Conservation (phyloP, 192 early-diverging fungal genomes). For the Geranomyces michiganensis region DNA sequence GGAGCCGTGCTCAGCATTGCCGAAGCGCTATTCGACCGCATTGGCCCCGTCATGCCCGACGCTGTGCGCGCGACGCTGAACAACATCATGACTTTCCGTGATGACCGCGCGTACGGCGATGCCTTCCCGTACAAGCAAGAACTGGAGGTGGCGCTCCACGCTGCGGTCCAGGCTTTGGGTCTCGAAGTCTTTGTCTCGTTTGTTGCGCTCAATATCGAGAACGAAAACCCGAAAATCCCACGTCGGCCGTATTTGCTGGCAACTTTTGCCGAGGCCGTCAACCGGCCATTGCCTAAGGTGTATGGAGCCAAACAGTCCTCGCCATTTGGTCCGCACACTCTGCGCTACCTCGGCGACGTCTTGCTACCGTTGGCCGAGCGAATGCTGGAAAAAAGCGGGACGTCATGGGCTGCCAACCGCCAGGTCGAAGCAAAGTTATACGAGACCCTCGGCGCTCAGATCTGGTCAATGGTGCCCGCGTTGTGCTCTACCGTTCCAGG, state of each 20-base stretch:
- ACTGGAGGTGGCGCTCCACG: conserved; percentile 78
- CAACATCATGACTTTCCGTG: conserved; percentile 75
- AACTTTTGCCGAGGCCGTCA: conserved; percentile 75
- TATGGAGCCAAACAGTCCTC: not conserved
- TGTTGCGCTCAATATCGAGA: conserved; percentile 85
- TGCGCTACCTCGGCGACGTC: conserved; percentile 69
- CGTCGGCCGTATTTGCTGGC: conserved; percentile 92
- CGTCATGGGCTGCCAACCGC: conserved; percentile 56
- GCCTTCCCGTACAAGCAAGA: conserved; percentile 84
- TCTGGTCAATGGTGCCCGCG: conserved; percentile 84
- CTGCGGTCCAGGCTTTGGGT: conserved; percentile 79
- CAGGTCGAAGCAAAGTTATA: conserved; percentile 77
- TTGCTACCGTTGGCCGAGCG: conserved; percentile 82
- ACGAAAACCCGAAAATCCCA: conserved; percentile 48
- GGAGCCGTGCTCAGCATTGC: conserved; percentile 75
- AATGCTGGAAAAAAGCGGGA: conserved; percentile 65
- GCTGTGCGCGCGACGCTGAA: conserved; percentile 61
- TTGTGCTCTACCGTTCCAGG: conserved; percentile 79
- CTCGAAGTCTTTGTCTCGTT: conserved; percentile 73
- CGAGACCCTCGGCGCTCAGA: conserved; percentile 83
- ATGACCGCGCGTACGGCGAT: conserved; percentile 61
- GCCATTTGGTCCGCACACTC: conserved; percentile 46
- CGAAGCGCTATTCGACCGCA: conserved; percentile 72
- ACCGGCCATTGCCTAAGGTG: conserved; percentile 45
- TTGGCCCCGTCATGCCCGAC: conserved; percentile 64